These are phyloP conservation scores for Plectosphaerella plurivora DNA, from an alignment of 2,329 filamentous ascomycete genomes.

Conservation along the genomic window DNA sequence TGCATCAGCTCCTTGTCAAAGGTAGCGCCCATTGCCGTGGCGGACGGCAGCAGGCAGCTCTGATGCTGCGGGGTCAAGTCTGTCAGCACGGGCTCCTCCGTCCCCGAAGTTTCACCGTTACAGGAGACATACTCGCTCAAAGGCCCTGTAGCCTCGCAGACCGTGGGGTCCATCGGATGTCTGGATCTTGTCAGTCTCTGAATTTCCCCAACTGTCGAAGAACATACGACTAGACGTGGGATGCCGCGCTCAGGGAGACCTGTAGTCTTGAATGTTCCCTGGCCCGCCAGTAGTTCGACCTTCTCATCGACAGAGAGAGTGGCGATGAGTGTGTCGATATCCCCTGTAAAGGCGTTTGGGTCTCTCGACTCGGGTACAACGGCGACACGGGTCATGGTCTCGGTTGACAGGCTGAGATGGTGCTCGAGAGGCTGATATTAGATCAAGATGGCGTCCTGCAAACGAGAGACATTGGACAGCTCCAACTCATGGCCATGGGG, in stretches of 20 bases:
- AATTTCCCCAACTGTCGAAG: too few species aligned
- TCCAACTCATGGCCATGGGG: too few species aligned
- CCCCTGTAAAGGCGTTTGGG: neutral
- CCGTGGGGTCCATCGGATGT: slow-evolving; percentile 3
- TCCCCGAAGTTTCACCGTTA: neutral
- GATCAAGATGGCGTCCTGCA: too few species aligned
- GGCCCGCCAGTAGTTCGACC: slow-evolving; percentile 5
- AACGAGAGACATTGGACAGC: too few species aligned
- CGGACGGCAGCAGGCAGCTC: neutral
- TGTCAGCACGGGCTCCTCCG: neutral
- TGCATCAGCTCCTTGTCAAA: slow-evolving; percentile 1
- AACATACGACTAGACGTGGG: neutral
- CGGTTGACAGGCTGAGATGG: neutral
- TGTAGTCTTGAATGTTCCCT: neutral
- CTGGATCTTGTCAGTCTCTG: neutral
- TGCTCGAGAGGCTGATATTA: too few species aligned
- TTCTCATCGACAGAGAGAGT: slow-evolving; percentile 6
- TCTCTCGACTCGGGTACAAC: neutral
- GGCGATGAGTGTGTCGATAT: neutral
- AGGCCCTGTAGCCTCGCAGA: neutral
- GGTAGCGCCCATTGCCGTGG: neutral
- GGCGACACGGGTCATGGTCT: neutral
- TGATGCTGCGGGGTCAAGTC: neutral
- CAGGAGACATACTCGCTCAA: neutral
- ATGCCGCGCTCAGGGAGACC: neutral